Evolutionary conservation across 192 early-diverging fungal genomes (phyloP).

Genomic region (Endogone sp.): DNA sequence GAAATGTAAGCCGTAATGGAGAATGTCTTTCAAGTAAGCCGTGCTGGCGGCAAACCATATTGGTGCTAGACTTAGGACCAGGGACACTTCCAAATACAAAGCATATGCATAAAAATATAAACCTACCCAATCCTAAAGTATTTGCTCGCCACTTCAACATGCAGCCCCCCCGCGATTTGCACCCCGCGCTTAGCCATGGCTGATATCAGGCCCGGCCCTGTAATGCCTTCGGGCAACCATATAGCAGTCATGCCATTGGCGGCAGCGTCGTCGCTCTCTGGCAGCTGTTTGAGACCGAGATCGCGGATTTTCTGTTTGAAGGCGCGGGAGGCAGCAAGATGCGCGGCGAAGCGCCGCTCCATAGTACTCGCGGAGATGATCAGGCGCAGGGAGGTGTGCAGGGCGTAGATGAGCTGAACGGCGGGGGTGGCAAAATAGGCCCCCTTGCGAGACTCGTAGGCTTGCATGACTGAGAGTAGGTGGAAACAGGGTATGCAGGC

Average conservation of each 20-base stretch:
- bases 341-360: slow-evolving; percentile 75
- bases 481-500: too few relatives aligned
- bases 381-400: slow-evolving; percentile 80
- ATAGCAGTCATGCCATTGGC: slow-evolving; percentile 81
- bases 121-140: slow-evolving; percentile 89
- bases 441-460: slow-evolving; percentile 89
- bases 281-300: slow-evolving; percentile 76
- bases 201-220: slow-evolving; percentile 69
- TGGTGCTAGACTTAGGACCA: neutral
- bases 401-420: slow-evolving; percentile 88
- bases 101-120: neutral
- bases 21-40: neutral
- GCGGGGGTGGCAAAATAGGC: slow-evolving; percentile 97
- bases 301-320: slow-evolving; percentile 69
- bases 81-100: neutral
- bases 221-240: slow-evolving; percentile 83
- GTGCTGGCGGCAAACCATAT: neutral
- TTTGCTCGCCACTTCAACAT: slow-evolving; percentile 70
- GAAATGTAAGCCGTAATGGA: neutral
- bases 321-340: slow-evolving; percentile 66
- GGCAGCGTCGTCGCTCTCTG: slow-evolving; percentile 46
- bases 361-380: slow-evolving; percentile 61
- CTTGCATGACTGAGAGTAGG: slow-evolving; percentile 82
- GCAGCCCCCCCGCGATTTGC: slow-evolving; percentile 90
- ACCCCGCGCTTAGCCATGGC: slow-evolving; percentile 77